Conservation (phyloP, 164 flowering plant species). For the Nelumbo lutea region DNA sequence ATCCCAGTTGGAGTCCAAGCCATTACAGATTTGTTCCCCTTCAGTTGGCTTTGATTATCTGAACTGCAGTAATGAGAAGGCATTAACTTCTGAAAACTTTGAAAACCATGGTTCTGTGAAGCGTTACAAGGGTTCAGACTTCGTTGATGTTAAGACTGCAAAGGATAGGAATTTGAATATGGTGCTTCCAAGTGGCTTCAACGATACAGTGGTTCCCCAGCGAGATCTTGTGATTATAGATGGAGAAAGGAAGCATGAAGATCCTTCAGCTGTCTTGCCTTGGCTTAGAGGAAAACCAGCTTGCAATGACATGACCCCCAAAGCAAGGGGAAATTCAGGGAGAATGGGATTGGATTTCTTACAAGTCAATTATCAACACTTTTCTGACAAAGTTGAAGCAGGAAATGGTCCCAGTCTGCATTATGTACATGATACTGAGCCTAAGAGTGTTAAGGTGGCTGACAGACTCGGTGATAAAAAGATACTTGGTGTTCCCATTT, state of each 20-base stretch:
- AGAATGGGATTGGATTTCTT: constrained; percentile 18
- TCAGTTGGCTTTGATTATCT: constrained; percentile 21
- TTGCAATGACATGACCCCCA: constrained; percentile 10
- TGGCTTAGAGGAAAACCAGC: constrained; percentile 28
- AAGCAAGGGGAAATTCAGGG: constrained; percentile 14
- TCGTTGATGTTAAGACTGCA: constrained; percentile 29
- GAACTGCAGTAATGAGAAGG: constrained; percentile 6
- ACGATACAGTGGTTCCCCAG: constrained; percentile 16
- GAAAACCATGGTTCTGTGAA: constrained; percentile 18
- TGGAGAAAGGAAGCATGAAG: constrained; percentile 29
- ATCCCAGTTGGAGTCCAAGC: constrained; percentile 16
- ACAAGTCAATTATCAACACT: constrained; percentile 18
- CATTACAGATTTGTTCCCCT: constrained; percentile 14
- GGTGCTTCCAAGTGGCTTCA: constrained; percentile 26
- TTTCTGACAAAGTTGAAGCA: constrained; percentile 15
- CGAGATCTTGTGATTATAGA: constrained; percentile 21
- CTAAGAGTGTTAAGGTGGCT: constrained; percentile 18
- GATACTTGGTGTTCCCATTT: constrained; percentile 62
- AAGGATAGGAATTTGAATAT: constrained; percentile 34
- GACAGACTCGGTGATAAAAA: constrained; percentile 28
- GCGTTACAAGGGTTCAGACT: constrained; percentile 24
- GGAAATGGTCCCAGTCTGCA: constrained; percentile 16
- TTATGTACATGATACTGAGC: constrained; percentile 20
- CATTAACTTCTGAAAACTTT: constrained; percentile 20
- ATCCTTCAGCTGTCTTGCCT: constrained; percentile 16